phyloP scores from a whole-genome alignment of 306 rosid species.

The Hippophae rhamnoides region DNA sequence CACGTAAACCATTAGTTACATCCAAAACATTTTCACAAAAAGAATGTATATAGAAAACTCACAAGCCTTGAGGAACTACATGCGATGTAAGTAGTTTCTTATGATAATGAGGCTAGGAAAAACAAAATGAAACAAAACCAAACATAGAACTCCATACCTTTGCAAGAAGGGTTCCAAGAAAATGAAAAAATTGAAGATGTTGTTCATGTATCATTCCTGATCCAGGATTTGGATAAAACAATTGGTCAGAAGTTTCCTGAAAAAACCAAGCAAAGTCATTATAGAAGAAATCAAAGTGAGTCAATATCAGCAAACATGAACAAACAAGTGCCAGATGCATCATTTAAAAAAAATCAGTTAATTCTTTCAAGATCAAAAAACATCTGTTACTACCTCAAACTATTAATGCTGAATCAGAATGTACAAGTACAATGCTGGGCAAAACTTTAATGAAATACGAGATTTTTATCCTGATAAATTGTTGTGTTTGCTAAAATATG shows the following conservation, averaged over 20 bases:
- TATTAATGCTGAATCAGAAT: too few species aligned
- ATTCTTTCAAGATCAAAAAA: too few species aligned
- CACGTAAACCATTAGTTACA: too few species aligned
- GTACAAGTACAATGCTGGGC: too few species aligned
- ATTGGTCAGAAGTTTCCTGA: constrained; percentile 88
- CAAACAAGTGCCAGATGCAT: neutral
- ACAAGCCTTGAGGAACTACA: neutral
- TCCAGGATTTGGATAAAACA: constrained; percentile 96
- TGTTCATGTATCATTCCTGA: constrained; percentile 98
- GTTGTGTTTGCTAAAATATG: neutral
- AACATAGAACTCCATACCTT: constrained; percentile 42
- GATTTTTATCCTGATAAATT: neutral
- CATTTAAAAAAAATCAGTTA: too few species aligned
- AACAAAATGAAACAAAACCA: neutral
- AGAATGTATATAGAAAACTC: neutral
- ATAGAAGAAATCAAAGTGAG: constrained; percentile 15
- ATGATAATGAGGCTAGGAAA: neutral
- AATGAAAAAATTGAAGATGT: constrained; percentile 93
- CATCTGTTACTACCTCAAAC: too few species aligned
- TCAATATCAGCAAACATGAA: constrained; percentile 4
- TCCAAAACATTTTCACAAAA: too few species aligned
- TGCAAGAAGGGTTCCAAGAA: constrained; percentile 91
- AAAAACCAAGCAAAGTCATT: constrained; percentile 20
- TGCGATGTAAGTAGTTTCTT: neutral
- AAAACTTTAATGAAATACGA: too few species aligned